phyloP scores from a whole-genome alignment of 345 rosid species.

The Gossypium raimondii region DNA sequence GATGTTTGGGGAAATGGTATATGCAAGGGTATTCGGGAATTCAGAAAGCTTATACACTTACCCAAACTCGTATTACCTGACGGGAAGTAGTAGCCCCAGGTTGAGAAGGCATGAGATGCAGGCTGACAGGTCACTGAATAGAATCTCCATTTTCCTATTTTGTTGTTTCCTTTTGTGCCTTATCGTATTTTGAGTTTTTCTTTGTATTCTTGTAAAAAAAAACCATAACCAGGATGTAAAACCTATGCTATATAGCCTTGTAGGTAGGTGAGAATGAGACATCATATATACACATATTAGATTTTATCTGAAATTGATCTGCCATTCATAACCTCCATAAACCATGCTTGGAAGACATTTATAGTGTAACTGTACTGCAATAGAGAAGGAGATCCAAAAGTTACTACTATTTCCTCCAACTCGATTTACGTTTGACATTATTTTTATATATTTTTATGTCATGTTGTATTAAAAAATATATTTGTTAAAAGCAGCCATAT shows the following conservation, averaged over 20 bases:
- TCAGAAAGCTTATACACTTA: constrained; percentile 43
- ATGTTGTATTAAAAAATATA: too few relatives aligned
- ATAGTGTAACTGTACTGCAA: background rate
- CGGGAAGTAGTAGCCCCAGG: constrained; percentile 41
- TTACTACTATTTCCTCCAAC: too few relatives aligned
- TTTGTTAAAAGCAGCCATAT: too few relatives aligned
- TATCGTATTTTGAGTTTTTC: constrained; percentile 53
- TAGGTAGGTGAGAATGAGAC: constrained; percentile 5
- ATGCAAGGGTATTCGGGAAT: constrained; percentile 70
- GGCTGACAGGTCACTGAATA: constrained; percentile 62
- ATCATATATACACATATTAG: background rate
- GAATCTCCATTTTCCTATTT: constrained; percentile 75
- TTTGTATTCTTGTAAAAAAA: constrained; percentile 18
- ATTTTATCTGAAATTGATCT: background rate
- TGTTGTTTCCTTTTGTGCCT: constrained; percentile 81
- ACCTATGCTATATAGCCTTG: constrained; percentile 7
- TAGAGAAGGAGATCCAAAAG: too few relatives aligned
- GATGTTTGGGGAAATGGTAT: constrained; percentile 76
- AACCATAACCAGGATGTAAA: background rate
- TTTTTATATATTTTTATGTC: too few relatives aligned
- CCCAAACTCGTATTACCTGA: constrained; percentile 41
- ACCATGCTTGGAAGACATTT: background rate
- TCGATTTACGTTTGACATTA: background rate
- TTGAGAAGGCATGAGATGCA: constrained; percentile 67
- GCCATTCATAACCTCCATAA: background rate